Base-by-base conservation (phyloP, 805 yeast species). In the Naumovozyma baii region DNA sequence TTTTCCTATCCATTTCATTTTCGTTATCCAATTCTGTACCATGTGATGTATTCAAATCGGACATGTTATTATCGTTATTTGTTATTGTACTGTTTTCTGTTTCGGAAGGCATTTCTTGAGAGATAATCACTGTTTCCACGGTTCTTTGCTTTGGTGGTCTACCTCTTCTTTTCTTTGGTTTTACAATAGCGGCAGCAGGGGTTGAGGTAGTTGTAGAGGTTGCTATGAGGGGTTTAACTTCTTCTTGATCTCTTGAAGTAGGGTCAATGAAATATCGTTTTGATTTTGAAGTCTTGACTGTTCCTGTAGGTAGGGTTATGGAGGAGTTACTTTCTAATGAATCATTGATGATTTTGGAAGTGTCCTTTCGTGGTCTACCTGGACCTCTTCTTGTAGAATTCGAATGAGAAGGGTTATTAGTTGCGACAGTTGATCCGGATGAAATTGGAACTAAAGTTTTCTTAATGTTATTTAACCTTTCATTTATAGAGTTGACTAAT, bases 21-120 rank as follows among this genome's bases (percentile, higher is more conserved):
- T 62, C 78, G 67, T 34, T 71, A 70, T 39, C 79, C 74, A 26
- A 76, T 76, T 50, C 77, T 64, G 47, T 76, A 73, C 54, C 70
- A 74, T 57, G 76, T 67, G 13, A 74, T 62, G 1, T 73, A 0
- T 77, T 77, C 4, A 72, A 30, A 28, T 70, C 76, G 10, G 26
- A 22, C 7, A 18, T 31, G 18, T 14, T 14, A 17, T 14, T 31
- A 17, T 13, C 10, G 16, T 14, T 14, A 18, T 31, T 4, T 25
- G 16, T 33, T 15, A 19, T 32, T 15, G 2, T 13, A 19, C 7
- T 9, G 5, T 29, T 26, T 10, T 29, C 33, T 9, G 13, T 31
- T 29, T 30, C 34, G 15, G 18, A 29, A 9, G 18, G 18, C 12
- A 19, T 18, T 31, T 36, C 39, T 14, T 18, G 28, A 28, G 18